phyloP scores from a whole-genome alignment of 305 asterid genomes.

The Solanum hybrid region DNA sequence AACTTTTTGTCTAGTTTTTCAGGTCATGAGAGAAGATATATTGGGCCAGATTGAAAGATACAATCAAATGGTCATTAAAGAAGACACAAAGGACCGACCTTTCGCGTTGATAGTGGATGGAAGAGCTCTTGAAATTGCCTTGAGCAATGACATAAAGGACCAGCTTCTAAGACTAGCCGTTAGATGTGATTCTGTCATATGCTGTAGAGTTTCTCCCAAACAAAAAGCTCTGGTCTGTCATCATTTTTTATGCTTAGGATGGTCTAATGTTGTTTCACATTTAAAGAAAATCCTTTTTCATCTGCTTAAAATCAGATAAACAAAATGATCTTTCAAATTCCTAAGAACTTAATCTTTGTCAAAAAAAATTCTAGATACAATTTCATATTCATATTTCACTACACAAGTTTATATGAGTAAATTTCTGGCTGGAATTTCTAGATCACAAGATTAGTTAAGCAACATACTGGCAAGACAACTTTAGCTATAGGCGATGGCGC shows the following conservation, averaged over 20 bases:
- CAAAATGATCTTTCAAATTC: background rate
- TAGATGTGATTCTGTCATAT: constrained; percentile 75
- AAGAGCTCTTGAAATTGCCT: constrained; percentile 51
- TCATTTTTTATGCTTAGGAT: background rate
- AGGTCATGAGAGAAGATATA: constrained; percentile 57
- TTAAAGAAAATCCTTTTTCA: background rate
- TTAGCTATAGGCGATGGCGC: constrained; percentile 93
- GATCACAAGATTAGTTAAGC: constrained; percentile 70
- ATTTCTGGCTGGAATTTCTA: constrained; percentile 3
- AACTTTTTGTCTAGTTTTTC: constrained; percentile 35
- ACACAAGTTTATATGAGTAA: background rate
- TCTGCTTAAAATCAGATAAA: background rate
- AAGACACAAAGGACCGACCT: constrained; percentile 36
- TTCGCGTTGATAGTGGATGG: constrained; percentile 83
- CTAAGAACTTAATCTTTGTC: background rate
- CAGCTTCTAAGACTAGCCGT: constrained; percentile 57
- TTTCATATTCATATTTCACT: background rate
- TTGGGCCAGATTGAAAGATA: constrained; percentile 42
- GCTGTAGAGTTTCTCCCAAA: constrained; percentile 87
- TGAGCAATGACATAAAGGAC: constrained; percentile 34
- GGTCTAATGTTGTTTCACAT: background rate
- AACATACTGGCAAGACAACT: constrained; percentile 60
- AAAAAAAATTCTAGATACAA: background rate
- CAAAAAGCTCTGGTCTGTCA: constrained; percentile 69
- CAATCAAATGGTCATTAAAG: constrained; percentile 30